phyloP scores from a whole-genome alignment of 2,329 filamentous ascomycete genomes.

The Paraphoma chrysanthemicola region DNA sequence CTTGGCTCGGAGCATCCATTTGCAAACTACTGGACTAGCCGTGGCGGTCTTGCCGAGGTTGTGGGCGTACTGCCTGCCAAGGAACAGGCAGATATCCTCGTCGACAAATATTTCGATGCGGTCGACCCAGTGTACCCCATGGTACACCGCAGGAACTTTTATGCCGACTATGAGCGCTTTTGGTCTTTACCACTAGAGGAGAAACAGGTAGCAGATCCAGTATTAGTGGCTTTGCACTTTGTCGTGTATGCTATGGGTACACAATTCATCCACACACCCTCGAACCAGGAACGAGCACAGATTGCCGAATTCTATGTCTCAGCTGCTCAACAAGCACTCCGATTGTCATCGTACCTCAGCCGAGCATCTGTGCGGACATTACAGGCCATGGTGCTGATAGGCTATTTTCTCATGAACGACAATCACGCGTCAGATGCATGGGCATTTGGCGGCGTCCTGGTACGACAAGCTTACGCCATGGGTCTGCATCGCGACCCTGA shows the following conservation, averaged over 20 bases:
- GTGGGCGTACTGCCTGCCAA: slow-evolving; percentile 78
- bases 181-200: slow-evolving; percentile 69
- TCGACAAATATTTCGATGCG: slow-evolving; percentile 60
- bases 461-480: slow-evolving; percentile 82
- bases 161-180: slow-evolving; percentile 79
- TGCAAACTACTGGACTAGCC: slow-evolving; percentile 84
- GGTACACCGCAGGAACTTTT: slow-evolving; percentile 77
- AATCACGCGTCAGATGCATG: slow-evolving; percentile 84
- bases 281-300: slow-evolving; percentile 70
- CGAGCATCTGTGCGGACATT: slow-evolving; percentile 75
- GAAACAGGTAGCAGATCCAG: slow-evolving; percentile 68
- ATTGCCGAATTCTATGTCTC: slow-evolving; percentile 84
- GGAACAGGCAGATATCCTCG: slow-evolving; percentile 74
- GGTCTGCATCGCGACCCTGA: slow-evolving; percentile 81
- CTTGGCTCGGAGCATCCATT: slow-evolving; percentile 80
- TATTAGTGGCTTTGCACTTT: slow-evolving; percentile 75
- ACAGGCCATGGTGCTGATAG: slow-evolving; percentile 82
- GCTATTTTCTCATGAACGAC: slow-evolving; percentile 85
- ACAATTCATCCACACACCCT: slow-evolving; percentile 71
- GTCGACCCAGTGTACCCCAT: slow-evolving; percentile 85
- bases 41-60: slow-evolving; percentile 76
- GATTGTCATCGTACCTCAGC: slow-evolving; percentile 78
- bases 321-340: slow-evolving; percentile 77
- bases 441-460: slow-evolving; percentile 79
- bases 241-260: slow-evolving; percentile 80